Evolutionary conservation across 768 basidiomycete species (phyloP).

Genomic region (Leucosporidium creatinivorum): DNA sequence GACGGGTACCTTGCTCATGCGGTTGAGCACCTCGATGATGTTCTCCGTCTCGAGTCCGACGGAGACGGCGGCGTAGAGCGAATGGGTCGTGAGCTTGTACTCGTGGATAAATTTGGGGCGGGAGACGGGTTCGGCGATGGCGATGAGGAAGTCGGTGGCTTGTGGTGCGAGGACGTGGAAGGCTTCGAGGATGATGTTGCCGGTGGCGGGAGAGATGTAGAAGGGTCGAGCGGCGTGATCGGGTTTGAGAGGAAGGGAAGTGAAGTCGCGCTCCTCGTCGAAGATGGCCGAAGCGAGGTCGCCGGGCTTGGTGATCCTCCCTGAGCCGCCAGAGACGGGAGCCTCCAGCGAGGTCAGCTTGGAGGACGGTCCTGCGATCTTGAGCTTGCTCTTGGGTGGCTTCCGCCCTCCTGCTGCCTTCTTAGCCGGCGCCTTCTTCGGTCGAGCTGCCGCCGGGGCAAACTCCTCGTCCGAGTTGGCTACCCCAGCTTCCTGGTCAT

Average conservation of each 20-base stretch:
- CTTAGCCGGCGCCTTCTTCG: neutral
- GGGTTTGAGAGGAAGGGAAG: slow-evolving; percentile 73
- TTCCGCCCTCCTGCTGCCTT: slow-evolving; percentile 15
- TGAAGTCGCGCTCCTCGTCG: slow-evolving; percentile 54
- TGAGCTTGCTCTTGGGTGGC: neutral
- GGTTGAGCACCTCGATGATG: slow-evolving; percentile 77
- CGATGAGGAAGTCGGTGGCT: slow-evolving; percentile 95
- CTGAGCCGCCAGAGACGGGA: slow-evolving; percentile 1
- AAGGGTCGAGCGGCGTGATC: slow-evolving; percentile 89
- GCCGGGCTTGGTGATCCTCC: neutral
- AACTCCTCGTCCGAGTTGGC: slow-evolving; percentile 18
- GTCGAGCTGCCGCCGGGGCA: neutral
- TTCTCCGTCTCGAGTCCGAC: slow-evolving; percentile 96
- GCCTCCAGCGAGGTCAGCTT: slow-evolving; percentile 2
- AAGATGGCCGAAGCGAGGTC: slow-evolving; percentile 17
- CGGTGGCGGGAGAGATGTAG: slow-evolving; percentile 80
- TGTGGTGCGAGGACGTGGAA: slow-evolving; percentile 97
- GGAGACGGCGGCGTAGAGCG: slow-evolving; percentile 95
- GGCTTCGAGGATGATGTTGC: slow-evolving; percentile 89
- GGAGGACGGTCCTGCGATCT: slow-evolving; percentile 9
- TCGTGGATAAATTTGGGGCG: slow-evolving; percentile 98
- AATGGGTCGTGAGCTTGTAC: slow-evolving; percentile 97
- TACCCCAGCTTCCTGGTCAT: neutral
- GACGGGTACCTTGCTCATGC: slow-evolving; percentile 60
- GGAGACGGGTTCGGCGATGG: slow-evolving; percentile 97